These are phyloP conservation scores for Xylaria intraflava DNA, from an alignment of 495 filamentous ascomycete species.

Conservation along the genomic window DNA sequence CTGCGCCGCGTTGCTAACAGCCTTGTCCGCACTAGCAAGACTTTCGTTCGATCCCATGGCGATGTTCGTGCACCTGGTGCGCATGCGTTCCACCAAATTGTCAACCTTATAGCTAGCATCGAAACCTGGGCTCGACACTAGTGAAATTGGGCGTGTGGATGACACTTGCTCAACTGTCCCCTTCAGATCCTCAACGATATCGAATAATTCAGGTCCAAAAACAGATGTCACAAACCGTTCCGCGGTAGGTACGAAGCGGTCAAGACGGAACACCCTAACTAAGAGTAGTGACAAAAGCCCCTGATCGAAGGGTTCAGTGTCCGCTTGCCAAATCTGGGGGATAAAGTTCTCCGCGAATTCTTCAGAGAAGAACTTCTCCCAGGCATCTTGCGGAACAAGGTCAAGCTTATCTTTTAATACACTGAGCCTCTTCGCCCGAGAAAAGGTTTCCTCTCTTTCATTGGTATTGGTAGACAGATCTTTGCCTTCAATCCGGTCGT, in stretches of 20 bases:
- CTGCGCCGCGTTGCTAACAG: slow-evolving; percentile 86
- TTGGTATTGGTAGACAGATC: slow-evolving; percentile 66
- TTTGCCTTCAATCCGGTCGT: slow-evolving; percentile 63
- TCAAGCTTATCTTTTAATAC: slow-evolving; percentile 69
- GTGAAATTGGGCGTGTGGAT: slow-evolving; percentile 76
- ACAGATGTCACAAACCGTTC: slow-evolving; percentile 85
- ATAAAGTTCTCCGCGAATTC: slow-evolving; percentile 84
- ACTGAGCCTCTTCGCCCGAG: slow-evolving; percentile 57
- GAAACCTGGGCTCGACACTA: slow-evolving; percentile 92
- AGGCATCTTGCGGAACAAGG: slow-evolving; percentile 52
- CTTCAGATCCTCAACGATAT: slow-evolving; percentile 75
- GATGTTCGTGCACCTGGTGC: slow-evolving; percentile 83
- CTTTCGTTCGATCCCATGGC: slow-evolving; percentile 98
- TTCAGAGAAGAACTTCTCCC: slow-evolving; percentile 75
- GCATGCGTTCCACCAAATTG: slow-evolving; percentile 76
- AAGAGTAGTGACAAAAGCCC: slow-evolving; percentile 79
- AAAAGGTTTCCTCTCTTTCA: slow-evolving; percentile 63
- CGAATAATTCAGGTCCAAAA: slow-evolving; percentile 78
- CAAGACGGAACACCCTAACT: slow-evolving; percentile 89
- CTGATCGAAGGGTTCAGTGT: slow-evolving; percentile 58
- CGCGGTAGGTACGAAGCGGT: slow-evolving; percentile 86
- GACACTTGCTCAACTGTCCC: slow-evolving; percentile 79
- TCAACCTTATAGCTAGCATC: slow-evolving; percentile 99
- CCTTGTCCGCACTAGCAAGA: slow-evolving; percentile 85
- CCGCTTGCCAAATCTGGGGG: slow-evolving; percentile 68